Base-by-base conservation (phyloP, 2,329 filamentous ascomycete genomes). In the Fusarium paranaense region DNA sequence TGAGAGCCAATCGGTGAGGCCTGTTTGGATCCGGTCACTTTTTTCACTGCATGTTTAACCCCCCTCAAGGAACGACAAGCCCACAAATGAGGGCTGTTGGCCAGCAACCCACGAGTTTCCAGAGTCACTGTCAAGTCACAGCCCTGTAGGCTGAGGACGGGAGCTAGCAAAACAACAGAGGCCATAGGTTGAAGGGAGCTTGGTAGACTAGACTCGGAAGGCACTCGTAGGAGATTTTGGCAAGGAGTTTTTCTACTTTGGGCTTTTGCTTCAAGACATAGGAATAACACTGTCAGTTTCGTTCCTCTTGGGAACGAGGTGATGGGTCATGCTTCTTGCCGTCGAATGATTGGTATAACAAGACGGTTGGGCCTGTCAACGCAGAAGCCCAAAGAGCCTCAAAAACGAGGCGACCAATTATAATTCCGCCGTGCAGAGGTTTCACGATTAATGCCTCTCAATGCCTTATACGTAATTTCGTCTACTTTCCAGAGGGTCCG, bases 11-110 rank as follows among this genome's bases (percentile, higher is more conserved):
- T 35, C 25, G 1, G 25, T 6, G 25, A 27, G 25, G 25, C 25
- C 25, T 25, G 25, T 25, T 25, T 25, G 6, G 6, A 5, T 25
- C 25, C 25, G 25, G 25, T 2, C 25, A 27, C 25, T 16, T 2
- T 37, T n/a, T 52, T 54, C 50, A 54, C 50, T 54, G 30, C 50
- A 33, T 33, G 22, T 54, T 54, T 54, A 54, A 22, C 30, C 50
- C 52, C n/a, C 30, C 32, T 20, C 32, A 33, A 56, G 30, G 20
- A 8, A 30, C 13, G 18, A 6, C 5, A 18, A 20, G 5, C 25
- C 4, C 30, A 33, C n/a, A 2, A 32, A 11, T 5, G 20, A 54
- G 22, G 8, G 5, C 6, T 8, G 10, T 14, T n/a, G 11, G 1
- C 14, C 7, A 25, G 20, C 3, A 25, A 45, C 1, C 4, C 20